A percentile compares a stretch with the other conserved stretches of the same genome.
These are phyloP conservation scores for Thermothielavioides terrestris DNA, from an alignment of 495 filamentous ascomycete species.

Conservation along the genomic window DNA sequence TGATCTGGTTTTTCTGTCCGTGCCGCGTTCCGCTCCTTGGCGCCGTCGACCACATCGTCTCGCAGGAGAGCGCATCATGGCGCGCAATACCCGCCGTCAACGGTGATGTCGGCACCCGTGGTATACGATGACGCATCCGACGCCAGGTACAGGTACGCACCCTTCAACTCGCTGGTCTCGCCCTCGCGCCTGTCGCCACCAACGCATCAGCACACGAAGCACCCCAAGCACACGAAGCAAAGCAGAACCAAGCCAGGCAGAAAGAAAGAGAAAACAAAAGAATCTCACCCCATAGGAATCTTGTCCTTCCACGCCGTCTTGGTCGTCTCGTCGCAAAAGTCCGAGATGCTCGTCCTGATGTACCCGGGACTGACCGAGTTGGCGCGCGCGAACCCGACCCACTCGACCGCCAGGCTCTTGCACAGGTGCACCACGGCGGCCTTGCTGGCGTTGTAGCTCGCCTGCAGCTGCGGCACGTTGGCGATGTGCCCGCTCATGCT, in stretches of 20 bases:
- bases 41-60: too few relatives aligned
- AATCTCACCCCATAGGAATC: conserved; percentile 67
- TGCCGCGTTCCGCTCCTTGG: too few relatives aligned
- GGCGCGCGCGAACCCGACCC: conserved; percentile 73
- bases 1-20: too few relatives aligned
- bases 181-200: conserved; percentile 49
- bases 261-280: not conserved
- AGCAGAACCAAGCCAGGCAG: not conserved
- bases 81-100: conserved; percentile 58
- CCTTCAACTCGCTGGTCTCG: conserved; percentile 71
- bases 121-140: conserved; percentile 78
- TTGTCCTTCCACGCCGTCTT: conserved; percentile 71
- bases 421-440: conserved; percentile 78
- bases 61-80: conserved; percentile 30
- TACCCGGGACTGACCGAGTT: conserved; percentile 84
- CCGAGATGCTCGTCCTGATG: conserved; percentile 74
- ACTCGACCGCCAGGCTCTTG: conserved; percentile 76
- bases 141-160: conserved; percentile 79
- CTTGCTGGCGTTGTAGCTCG: conserved; percentile 83
- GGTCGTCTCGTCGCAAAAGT: conserved; percentile 59
- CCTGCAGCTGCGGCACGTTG: conserved; percentile 80
- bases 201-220: not conserved
- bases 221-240: too few relatives aligned
- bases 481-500: conserved; percentile 81
- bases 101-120: conserved; percentile 67